Base-by-base conservation (phyloP, 2,329 filamentous ascomycete genomes). In the Teratosphaeria destructans region DNA sequence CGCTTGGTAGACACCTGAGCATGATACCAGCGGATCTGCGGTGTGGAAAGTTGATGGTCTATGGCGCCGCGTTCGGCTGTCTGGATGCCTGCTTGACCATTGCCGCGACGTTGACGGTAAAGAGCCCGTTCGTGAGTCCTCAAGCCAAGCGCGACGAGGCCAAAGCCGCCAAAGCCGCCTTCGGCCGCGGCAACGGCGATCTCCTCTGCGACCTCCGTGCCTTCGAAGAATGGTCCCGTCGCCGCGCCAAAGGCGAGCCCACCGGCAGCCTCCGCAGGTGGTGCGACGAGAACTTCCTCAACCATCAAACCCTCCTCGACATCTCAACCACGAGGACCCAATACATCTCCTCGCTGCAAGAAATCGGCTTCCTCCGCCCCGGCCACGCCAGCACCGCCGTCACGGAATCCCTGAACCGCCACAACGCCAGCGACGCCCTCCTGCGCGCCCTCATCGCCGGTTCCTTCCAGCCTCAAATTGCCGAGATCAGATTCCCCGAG, bases 1-100 rank as follows among this genome's bases (percentile, higher is more conserved):
- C 92, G 3, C 85, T 99, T 54, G 94, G 94, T 47, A 86, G 88
- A 57, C 94, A 97, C 75, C 80, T 99, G n/a, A 88, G 92, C 19
- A 90, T 95, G 84, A 91, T 99, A 56, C 94, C 94, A 1, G 90
- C 93, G 0, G 94, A 99, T 70, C 80, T 99, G 55, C 85, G 93
- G 32, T 95, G 91, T 72, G 90, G 89, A 54, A 99, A 99, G 74
- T 81, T 99, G 37, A 90, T 99, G 81, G 89, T 99, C 3, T 96
- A 95, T 70, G 94, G 94, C 5, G 88, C 90, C 16, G 91, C 95
- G 60, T 97, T 99, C 69, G 89, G 89, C 37, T 97, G 93, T 69
- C 81, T 97, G 6, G 90, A 96, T 68, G 85, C 93, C 57, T 91
- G 88, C 65, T 81, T 97, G 59, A 91, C 88, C 2, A 92, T 97